Evolutionary conservation across 2,329 filamentous ascomycete species (phyloP), one percentile per base, ranked within the genome.

Genomic region (Rhynchosporium secalis): DNA sequence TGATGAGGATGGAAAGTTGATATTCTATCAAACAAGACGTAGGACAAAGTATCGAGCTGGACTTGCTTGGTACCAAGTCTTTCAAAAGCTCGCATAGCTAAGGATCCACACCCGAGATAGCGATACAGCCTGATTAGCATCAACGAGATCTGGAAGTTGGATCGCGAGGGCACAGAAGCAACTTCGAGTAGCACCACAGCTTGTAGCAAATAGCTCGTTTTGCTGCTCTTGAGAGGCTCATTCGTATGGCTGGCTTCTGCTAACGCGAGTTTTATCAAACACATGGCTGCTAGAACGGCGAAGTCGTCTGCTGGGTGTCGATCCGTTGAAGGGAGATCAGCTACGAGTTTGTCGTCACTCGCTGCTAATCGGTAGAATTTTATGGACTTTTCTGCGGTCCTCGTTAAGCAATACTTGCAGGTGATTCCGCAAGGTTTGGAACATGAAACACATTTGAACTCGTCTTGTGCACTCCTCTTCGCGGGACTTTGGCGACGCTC

Each of bases 11-110:
- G 75, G 7, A 77, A 66, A 6, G 71, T 72, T 8, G 76, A 77
- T 46, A 78, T 73, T 45, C 76, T 69, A 54, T 76, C 75, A 45
- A 77, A 72, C 1, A 77, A 59, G 29, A 70, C 72, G 56, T 77
- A 76, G 6, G 75, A 73, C 55, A 78, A 60, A 2, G 76, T 78
- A 63, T 77, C 75, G 40, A 74, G 70, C 63, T 78, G 76, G 45
- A 78, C 72, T 62, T 77, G 74, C 58, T 78, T 78, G 56, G 77
- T 69, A 47, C 70, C 70, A 28, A 78, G 67, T 46, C 73, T 71
- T 47, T 74, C 68, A 56, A 76, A 78, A 49, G 73, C 68, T 57
- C 72, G 70, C 69, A 76, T 71, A 26, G 76, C 76, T 29, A 75
- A 68, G 7, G 73, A 73, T 9, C 73, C 72, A 62, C 73, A 74